Conservation (phyloP, 73 alveolate species). For the Paramecium primaurelia region DNA sequence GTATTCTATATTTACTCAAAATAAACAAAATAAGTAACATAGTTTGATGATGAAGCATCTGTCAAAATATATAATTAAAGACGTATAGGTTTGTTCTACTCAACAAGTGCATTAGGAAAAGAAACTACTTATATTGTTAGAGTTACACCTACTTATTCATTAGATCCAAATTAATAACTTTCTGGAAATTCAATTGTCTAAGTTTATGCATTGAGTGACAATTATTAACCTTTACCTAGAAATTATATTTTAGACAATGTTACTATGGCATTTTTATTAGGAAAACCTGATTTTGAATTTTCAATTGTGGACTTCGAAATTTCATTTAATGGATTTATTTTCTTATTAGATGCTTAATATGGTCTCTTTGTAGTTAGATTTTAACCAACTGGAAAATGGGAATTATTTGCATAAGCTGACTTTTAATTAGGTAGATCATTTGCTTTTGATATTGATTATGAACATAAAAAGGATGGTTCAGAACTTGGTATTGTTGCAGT, state of each 20-base stretch:
- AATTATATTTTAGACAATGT: neutral
- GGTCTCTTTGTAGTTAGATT: neutral
- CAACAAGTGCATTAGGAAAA: neutral
- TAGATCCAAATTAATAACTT: neutral
- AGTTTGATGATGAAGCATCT: neutral
- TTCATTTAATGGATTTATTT: neutral
- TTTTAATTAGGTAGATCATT: neutral
- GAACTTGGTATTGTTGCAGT: neutral
- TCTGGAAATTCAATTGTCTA: neutral
- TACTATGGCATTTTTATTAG: neutral
- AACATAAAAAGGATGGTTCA: neutral
- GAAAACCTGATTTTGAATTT: neutral
- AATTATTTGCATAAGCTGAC: neutral
- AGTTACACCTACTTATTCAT: constrained; percentile 17
- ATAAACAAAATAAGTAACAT: neutral
- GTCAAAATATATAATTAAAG: neutral
- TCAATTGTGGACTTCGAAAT: neutral
- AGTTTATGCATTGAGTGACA: neutral
- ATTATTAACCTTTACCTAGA: neutral
- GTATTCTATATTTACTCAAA: constrained; percentile 12
- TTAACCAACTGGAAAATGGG: constrained; percentile 18
- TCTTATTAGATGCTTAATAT: neutral
- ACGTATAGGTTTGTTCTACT: neutral
- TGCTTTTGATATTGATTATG: neutral
- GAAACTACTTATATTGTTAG: neutral